phyloP scores from a whole-genome alignment of 306 rosid species.

The Fragaria vesca region DNA sequence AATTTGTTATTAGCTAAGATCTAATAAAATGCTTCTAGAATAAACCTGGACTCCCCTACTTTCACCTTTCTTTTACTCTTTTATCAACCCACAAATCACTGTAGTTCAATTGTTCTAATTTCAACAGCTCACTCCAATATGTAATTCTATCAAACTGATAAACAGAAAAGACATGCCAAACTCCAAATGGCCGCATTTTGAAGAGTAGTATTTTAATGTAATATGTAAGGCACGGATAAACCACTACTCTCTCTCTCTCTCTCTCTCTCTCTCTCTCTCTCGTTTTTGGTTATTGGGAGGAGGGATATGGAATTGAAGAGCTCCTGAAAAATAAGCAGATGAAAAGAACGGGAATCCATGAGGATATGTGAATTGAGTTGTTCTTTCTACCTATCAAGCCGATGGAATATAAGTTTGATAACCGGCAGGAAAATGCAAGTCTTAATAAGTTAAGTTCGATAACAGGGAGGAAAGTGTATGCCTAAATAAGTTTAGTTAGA shows the following conservation, averaged over 20 bases:
- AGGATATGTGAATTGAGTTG: background rate
- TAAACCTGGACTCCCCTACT: background rate
- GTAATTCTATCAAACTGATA: background rate
- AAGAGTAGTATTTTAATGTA: background rate
- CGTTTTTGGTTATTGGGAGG: background rate
- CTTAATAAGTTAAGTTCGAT: too few species aligned
- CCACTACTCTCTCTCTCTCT: background rate
- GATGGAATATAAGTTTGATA: background rate
- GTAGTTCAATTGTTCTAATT: background rate
- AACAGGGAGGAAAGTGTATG: background rate
- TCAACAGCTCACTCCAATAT: background rate
- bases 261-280: too few species aligned
- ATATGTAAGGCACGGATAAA: background rate
- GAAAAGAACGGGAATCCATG: background rate
- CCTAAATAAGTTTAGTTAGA: background rate
- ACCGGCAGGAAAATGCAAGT: too few species aligned
- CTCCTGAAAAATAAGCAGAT: background rate
- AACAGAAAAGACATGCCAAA: background rate
- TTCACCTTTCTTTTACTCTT: background rate
- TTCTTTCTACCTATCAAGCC: background rate
- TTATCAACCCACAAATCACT: background rate
- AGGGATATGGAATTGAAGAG: background rate
- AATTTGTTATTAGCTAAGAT: background rate
- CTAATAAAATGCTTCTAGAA: background rate
- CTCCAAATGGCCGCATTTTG: background rate